Evolutionary conservation across 106 monocot genomes (phyloP).

Genomic region (Allium cepa): DNA sequence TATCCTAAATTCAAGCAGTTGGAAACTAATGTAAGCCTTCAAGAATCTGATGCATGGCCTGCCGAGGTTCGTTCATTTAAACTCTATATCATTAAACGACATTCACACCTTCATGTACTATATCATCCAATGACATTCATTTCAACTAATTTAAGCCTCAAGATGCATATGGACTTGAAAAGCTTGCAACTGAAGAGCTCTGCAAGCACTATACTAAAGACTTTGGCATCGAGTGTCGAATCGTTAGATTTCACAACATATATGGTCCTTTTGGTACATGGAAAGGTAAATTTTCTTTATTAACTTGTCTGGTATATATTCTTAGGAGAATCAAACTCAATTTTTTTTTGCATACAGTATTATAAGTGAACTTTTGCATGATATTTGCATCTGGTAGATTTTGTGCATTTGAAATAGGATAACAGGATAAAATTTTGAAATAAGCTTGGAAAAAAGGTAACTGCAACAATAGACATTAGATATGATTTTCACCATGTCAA

Average conservation of each 20-base stretch:
- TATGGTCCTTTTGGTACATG: slow-evolving; percentile 93
- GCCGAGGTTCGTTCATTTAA: slow-evolving; percentile 48
- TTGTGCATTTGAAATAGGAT: too few species aligned
- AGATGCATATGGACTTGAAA: slow-evolving; percentile 95
- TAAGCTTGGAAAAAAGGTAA: too few species aligned
- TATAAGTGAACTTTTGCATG: too few species aligned
- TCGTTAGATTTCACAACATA: slow-evolving; percentile 84
- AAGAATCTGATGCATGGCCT: slow-evolving; percentile 84
- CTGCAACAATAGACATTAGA: too few species aligned
- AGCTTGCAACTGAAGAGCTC: slow-evolving; percentile 79
- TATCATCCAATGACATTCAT: too few species aligned
- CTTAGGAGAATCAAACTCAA: too few species aligned
- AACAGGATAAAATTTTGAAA: too few species aligned
- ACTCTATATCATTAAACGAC: background rate
- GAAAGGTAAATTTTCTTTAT: slow-evolving; percentile 41
- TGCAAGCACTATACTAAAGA: slow-evolving; percentile 92
- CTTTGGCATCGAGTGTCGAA: slow-evolving; percentile 80
- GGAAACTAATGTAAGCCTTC: slow-evolving; percentile 82
- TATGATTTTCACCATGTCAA: too few species aligned
- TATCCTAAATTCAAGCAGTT: slow-evolving; percentile 87
- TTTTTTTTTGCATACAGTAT: too few species aligned
- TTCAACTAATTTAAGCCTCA: slow-evolving; percentile 39
- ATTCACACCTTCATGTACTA: too few species aligned
- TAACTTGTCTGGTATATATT: too few species aligned
- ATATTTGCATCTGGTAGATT: too few species aligned